Conservation (phyloP, 1,139 yeast genomes). For the Suhomyces choctaworum region DNA sequence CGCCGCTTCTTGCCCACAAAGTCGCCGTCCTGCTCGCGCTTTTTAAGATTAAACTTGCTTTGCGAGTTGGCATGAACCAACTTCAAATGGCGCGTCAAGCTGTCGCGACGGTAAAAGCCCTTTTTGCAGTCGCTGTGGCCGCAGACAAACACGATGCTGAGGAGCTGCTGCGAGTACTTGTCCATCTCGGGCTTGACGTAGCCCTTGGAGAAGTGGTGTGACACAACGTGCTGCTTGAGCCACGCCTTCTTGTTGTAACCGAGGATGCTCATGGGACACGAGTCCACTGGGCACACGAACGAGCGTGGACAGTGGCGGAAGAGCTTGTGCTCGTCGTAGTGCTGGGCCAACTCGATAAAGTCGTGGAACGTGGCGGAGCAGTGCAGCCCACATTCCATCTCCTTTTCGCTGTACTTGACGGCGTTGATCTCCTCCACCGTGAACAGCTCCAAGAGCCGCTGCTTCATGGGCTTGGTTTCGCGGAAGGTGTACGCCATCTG, state of each 20-base stretch:
- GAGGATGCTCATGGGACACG: slow-evolving; percentile 62
- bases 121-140: slow-evolving; percentile 46
- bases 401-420: slow-evolving; percentile 13
- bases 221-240: slow-evolving; percentile 59
- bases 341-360: slow-evolving; percentile 16
- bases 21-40: slow-evolving; percentile 3
- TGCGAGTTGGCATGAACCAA: slow-evolving; percentile 48
- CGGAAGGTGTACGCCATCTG: slow-evolving; percentile 1
- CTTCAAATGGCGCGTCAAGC: slow-evolving; percentile 53
- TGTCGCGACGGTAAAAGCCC: slow-evolving; percentile 57
- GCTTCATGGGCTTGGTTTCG: slow-evolving; percentile 5
- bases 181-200: slow-evolving; percentile 20
- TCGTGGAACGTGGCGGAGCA: slow-evolving; percentile 13
- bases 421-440: slow-evolving; percentile 7
- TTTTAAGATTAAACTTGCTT: slow-evolving; percentile 12
- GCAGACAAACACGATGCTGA: slow-evolving; percentile 19
- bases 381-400: slow-evolving; percentile 14
- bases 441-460: slow-evolving; percentile 10
- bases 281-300: slow-evolving; percentile 49
- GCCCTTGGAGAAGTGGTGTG: slow-evolving; percentile 46
- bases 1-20: slow-evolving; percentile 4
- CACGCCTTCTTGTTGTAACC: slow-evolving; percentile 64
- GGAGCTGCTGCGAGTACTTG: slow-evolving; percentile 9
- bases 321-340: slow-evolving; percentile 14
- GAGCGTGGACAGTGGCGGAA: slow-evolving; percentile 14